Percentiles rank a stretch among this genome's conserved stretches.
phyloP scores from a whole-genome alignment of 768 basidiomycete species.

The Royoungia palumana region DNA sequence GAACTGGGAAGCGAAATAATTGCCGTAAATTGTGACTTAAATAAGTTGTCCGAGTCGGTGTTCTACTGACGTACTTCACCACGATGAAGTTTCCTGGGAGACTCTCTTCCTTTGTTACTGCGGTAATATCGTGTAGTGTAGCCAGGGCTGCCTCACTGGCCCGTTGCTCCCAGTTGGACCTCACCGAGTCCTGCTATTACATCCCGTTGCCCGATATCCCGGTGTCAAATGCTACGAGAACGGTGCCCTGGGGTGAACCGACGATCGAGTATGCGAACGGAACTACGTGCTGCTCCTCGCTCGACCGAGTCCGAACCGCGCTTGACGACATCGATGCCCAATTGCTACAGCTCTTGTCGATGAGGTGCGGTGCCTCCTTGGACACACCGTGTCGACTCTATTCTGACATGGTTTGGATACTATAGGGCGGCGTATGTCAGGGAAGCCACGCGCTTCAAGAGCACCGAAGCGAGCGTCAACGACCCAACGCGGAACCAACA shows the following conservation, averaged over 20 bases:
- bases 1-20: too few relatives aligned
- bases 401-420: too few relatives aligned
- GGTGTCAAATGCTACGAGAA: constrained; percentile 15
- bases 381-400: too few relatives aligned
- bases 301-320: constrained; percentile 16
- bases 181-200: constrained; percentile 11
- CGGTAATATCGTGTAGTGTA: background rate
- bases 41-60: too few relatives aligned
- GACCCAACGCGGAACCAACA: constrained; percentile 14
- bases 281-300: constrained; percentile 24
- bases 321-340: constrained; percentile 19
- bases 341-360: constrained; percentile 18
- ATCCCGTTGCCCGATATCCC: constrained; percentile 12
- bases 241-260: constrained; percentile 22
- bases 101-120: background rate
- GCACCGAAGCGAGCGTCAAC: constrained; percentile 9
- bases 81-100: constrained; percentile 3
- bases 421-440: constrained; percentile 18
- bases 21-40: too few relatives aligned
- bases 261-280: constrained; percentile 18
- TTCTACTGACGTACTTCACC: too few relatives aligned
- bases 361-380: constrained; percentile 7
- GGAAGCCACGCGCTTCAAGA: constrained; percentile 28
- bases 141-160: background rate
- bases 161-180: background rate